Percentiles rank a stretch among this genome's conserved stretches.
Conservation (phyloP, 768 basidiomycete genomes). For the Tricholoma matsutake region DNA sequence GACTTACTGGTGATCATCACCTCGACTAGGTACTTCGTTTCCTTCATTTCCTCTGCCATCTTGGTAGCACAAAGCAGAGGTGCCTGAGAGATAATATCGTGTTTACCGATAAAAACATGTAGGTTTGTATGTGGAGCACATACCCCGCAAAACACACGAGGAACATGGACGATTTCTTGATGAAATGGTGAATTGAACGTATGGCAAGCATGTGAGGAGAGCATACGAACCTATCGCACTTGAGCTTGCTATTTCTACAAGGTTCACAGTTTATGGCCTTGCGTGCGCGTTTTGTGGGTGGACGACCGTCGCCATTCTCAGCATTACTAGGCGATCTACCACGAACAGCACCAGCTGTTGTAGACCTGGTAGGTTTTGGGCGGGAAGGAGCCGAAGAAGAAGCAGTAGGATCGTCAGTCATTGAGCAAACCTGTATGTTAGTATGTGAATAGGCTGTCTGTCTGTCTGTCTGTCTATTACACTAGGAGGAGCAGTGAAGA, state of each 20-base stretch:
- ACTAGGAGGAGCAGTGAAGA: constrained; percentile 1
- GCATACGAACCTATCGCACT: constrained; percentile 72
- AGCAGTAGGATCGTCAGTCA: constrained; percentile 36
- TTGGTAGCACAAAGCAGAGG: constrained; percentile 78
- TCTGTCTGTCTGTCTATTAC: too few species aligned
- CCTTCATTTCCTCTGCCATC: constrained; percentile 64
- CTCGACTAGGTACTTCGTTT: constrained; percentile 48
- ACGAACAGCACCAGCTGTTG: constrained; percentile 43
- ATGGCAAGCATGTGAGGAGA: constrained; percentile 4
- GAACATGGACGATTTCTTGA: constrained; percentile 83
- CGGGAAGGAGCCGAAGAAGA: constrained; percentile 39
- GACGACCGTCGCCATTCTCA: constrained; percentile 52
- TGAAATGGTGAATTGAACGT: constrained; percentile 13
- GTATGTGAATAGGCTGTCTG: too few species aligned
- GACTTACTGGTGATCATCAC: constrained; percentile 60
- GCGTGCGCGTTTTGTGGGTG: constrained; percentile 77
- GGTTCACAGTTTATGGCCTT: constrained; percentile 91
- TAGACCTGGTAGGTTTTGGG: constrained; percentile 38
- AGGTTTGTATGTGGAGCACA: constrained; percentile 19
- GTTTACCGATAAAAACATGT: not conserved
- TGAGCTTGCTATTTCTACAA: constrained; percentile 83
- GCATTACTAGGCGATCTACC: constrained; percentile 47
- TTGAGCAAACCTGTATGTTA: constrained; percentile 7
- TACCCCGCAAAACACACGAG: constrained; percentile 80
- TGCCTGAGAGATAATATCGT: constrained; percentile 45